Base-by-base conservation (phyloP, 257 asterid species). In the Leptodermis oblonga region DNA sequence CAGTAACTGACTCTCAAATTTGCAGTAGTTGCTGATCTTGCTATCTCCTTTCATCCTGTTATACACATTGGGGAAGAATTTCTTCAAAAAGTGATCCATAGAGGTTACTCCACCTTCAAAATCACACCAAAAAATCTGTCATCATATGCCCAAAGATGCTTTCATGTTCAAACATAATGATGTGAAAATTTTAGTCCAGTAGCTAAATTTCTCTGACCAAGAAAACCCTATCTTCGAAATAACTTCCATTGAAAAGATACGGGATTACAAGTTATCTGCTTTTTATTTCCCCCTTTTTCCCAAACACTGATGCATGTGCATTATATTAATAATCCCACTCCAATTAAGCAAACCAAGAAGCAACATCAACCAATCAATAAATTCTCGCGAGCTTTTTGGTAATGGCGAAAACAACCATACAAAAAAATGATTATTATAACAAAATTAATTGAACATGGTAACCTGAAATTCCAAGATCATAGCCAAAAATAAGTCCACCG, bases 101-200 rank as follows among this genome's bases (percentile, higher is more conserved):
- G 87, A 83, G 0, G 81, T 76, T 61, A 86, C 88, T 54, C 92
- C 89, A 69, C 89, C 92, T 86, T 73, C 62, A 78, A 37, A 52
- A 31, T 14, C 53, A 62, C 0, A 14, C n/a, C 49, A 22, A 8
- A n/a, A 20, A n/a, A 46, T 10, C 25, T 31, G 17, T 49, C 58
- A 67, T 49, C 25, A 33, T 33, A 33, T 31, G 22, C 12, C 10
- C 23, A 41, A 13, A 18, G 4, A 23, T 25, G 23, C 33, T 41
- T 17, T 26, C 41, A 22, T 33, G 58, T 4, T 51, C 17, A 65
- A 65, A 43, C 34, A 46, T 36, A 62, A 62, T 33, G 3, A 18
- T n/a, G 45, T 20, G 1, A 61, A 34, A 12, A 22, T 41, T 63
- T 41, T n/a, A 17, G 64, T 53, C 54, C 20, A 17, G 15, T 45